These are phyloP conservation scores for Effrenium voratum DNA, from an alignment of 73 alveolate genomes.

Conservation along the genomic window DNA sequence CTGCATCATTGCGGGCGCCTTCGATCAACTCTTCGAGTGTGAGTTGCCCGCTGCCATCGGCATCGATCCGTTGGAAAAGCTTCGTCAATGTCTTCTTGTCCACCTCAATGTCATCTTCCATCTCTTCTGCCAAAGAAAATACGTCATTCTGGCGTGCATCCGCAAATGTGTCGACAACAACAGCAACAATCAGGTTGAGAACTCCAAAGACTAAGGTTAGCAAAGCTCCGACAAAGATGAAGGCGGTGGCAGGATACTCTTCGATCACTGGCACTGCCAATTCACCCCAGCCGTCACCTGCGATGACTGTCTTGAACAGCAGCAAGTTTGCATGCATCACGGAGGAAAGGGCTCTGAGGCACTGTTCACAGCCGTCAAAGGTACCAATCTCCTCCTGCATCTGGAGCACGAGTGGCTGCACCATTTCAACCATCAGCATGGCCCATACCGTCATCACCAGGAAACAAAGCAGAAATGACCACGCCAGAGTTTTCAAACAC, in stretches of 20 bases:
- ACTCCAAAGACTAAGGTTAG: too few relatives aligned
- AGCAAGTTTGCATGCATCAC: too few relatives aligned
- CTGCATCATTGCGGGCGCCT: conserved; percentile 30
- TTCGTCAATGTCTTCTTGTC: conserved; percentile 23
- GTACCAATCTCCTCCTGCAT: background rate
- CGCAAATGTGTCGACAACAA: conserved; percentile 46
- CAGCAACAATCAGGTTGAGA: too few relatives aligned
- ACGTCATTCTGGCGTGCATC: conserved; percentile 73
- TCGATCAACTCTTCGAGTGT: conserved; percentile 58
- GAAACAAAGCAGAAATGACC: background rate
- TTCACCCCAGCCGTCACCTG: too few relatives aligned
- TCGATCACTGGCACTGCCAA: too few relatives aligned
- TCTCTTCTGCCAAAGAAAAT: conserved; percentile 45
- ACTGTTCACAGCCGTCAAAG: background rate
- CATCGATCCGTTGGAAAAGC: conserved; percentile 17
- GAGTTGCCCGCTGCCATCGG: conserved; percentile 55
- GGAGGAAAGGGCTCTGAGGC: background rate
- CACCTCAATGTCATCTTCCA: background rate
- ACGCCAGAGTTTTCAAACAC: background rate
- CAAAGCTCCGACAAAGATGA: too few relatives aligned
- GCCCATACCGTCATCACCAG: background rate
- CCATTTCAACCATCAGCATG: background rate
- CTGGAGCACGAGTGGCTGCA: background rate
- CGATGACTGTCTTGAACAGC: too few relatives aligned
- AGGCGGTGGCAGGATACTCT: too few relatives aligned